Evolutionary conservation across 176 grass and related monocot genomes (phyloP).

Genomic region (Musa beccarii): DNA sequence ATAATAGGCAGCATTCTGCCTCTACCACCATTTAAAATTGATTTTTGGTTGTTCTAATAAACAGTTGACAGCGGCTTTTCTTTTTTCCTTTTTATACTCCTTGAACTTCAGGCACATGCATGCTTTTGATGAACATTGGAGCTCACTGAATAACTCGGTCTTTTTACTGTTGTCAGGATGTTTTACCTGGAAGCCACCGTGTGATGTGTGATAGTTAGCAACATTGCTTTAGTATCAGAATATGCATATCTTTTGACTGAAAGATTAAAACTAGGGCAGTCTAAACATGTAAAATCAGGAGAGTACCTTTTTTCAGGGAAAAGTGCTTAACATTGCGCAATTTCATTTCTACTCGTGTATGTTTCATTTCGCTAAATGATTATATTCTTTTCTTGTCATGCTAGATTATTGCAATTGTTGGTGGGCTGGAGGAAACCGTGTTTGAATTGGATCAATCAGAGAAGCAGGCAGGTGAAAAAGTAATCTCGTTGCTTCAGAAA

Average conservation of each 20-base stretch:
- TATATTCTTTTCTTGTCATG: constrained; percentile 1
- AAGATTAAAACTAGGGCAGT: too few species aligned
- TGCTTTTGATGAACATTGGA: not conserved
- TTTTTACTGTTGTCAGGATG: not conserved
- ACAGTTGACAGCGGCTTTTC: too few species aligned
- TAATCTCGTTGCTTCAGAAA: constrained; percentile 77
- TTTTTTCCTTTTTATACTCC: too few species aligned
- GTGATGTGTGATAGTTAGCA: not conserved
- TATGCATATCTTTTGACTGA: not conserved
- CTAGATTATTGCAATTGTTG: constrained; percentile 61
- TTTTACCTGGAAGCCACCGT: not conserved
- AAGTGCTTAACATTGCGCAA: not conserved
- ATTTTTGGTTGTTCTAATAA: too few species aligned
- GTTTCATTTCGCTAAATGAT: constrained; percentile 1
- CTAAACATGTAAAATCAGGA: not conserved
- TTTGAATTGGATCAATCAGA: constrained; percentile 71
- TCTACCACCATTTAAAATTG: too few species aligned
- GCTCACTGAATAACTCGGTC: not conserved
- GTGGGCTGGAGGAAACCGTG: constrained; percentile 56
- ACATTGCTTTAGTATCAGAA: not conserved
- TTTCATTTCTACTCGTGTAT: not conserved
- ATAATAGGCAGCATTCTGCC: not conserved
- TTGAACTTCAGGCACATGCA: too few species aligned
- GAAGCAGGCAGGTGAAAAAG: constrained; percentile 83
- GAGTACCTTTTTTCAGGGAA: not conserved